Base-by-base conservation (phyloP, 208 protist genomes). In the Trypanosoma lewisi region DNA sequence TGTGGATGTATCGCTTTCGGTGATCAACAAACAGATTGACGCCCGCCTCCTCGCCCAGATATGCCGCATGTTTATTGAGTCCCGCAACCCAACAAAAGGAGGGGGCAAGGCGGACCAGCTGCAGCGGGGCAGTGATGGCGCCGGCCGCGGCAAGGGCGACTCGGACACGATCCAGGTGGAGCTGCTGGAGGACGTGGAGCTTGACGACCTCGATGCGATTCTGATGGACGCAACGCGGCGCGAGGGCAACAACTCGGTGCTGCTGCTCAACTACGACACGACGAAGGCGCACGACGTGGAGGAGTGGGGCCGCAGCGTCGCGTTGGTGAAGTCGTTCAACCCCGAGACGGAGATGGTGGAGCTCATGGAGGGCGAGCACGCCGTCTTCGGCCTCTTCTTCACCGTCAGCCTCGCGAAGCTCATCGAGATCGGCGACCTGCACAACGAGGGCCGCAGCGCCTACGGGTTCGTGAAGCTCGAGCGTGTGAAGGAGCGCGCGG, bases 21-120 rank as follows among this genome's bases (percentile, higher is more conserved):
- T 94, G 33, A 90, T 94, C 71, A 94, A 90, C 77, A 89, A 84
- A 56, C 75, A 83, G 31, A 90, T 94, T 57, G 85, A 90, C 55
- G 83, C 83, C 34, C 67, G 61, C 23, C 90, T 92, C 39, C 86
- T 94, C 69, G 85, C 78, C 28, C 81, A 91, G 67, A 83, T 89
- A 23, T 89, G 79, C 62, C 66, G 74, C 48, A 87, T 83, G 64
- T 94, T 94, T 63, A 63, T 94, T n/a, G 85, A 89, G 54, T 89
- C 81, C 7, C 82, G 84, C 44, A 75, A 63, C 31, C 39, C 47
- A 33, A 37, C 28, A 51, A 57, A 47, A 52, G 39, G 57, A n/a
- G n/a, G n/a, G n/a, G n/a, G n/a, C n/a, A n/a, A 67, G 70, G 42
- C 50, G 49, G 0, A 59, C 58, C 48, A 44, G 16, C n/a, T 19